Evolutionary conservation across 129 eudicot genomes (phyloP), one percentile per base, ranked within the genome.

Genomic region (Lonicera japonica): DNA sequence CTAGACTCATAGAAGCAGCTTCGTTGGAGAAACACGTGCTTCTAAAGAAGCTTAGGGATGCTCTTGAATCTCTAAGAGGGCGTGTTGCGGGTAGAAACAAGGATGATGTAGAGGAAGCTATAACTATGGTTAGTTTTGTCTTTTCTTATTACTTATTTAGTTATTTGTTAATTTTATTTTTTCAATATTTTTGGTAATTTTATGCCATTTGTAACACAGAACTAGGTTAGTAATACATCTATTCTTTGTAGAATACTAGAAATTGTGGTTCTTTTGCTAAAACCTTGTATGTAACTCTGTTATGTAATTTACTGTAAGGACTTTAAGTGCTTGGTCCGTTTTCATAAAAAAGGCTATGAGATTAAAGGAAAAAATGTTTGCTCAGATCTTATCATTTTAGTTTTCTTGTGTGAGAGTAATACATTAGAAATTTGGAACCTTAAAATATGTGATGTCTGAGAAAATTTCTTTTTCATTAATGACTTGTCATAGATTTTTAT

Each of bases 31-130:
- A 88, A 67, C 99, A 94, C 45, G 99, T 94, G 39, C 96, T 94
- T 67, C 56, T 94, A 56, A 94, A 88, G 87, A 94, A 94, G 75
- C 96, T 94, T 41, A 80, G 99, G 75, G 99, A 94, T 40, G 91
- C 99, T 22, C 88, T 94, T n/a, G 99, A 94, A 73, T 77, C 99
- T 21, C 77, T 94, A 60, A 80, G 83, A 77, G 96, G 96, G 13
- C 96, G 99, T 43, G 87, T 94, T 64, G 86, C 86, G 34, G 96
- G 95, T 39, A 80, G 60, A 79, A 88, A 85, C 85, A 85, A 78
- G 75, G 99, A 85, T 68, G 99, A 94, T 61, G 96, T 94, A 8
- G 96, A 94, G 64, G 92, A 82, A 78, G 99, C 99, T 70, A 85
- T 94, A 78, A 72, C 92, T 54, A 94, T 94, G 96, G 99, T 94